Evolutionary conservation across 2,329 filamentous ascomycete species (phyloP).

Genomic region (Epichloe glyceriae): DNA sequence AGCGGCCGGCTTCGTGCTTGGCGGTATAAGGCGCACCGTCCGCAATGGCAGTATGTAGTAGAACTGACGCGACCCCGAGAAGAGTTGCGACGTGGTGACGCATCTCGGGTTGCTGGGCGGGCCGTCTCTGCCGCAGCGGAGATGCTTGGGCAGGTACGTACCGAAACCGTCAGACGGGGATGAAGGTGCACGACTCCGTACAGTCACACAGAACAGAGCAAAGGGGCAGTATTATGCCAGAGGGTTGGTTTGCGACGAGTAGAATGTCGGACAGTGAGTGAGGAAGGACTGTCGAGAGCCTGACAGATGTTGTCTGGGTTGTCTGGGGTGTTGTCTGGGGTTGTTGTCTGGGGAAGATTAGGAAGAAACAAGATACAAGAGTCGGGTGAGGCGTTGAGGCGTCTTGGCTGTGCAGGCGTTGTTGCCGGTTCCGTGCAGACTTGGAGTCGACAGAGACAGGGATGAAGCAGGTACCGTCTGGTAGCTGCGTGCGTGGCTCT

Average conservation of each 20-base stretch:
- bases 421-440: too few species aligned
- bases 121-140: slow-evolving; percentile 4
- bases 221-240: not conserved
- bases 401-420: too few species aligned
- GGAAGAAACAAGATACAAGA: not conserved
- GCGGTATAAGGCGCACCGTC: slow-evolving; percentile 28
- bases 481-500: too few species aligned
- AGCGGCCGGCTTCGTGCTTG: slow-evolving; percentile 76
- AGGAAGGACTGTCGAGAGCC: not conserved
- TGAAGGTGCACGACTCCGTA: not conserved
- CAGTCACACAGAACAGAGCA: not conserved
- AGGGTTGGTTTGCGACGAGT: too few species aligned
- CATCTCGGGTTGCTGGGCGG: slow-evolving; percentile 13
- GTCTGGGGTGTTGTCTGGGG: not conserved
- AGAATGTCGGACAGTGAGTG: not conserved
- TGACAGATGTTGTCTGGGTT: not conserved
- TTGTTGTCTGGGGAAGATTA: not conserved
- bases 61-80: slow-evolving; percentile 18
- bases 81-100: slow-evolving; percentile 19
- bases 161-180: not conserved
- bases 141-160: not conserved
- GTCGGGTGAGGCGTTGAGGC: not conserved
- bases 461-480: too few species aligned
- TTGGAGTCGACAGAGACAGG: too few species aligned
- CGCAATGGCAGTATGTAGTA: slow-evolving; percentile 16